Percentiles rank a stretch among this genome's conserved stretches.
phyloP scores from a whole-genome alignment of 768 basidiomycete species.

The Suillus bovinus region DNA sequence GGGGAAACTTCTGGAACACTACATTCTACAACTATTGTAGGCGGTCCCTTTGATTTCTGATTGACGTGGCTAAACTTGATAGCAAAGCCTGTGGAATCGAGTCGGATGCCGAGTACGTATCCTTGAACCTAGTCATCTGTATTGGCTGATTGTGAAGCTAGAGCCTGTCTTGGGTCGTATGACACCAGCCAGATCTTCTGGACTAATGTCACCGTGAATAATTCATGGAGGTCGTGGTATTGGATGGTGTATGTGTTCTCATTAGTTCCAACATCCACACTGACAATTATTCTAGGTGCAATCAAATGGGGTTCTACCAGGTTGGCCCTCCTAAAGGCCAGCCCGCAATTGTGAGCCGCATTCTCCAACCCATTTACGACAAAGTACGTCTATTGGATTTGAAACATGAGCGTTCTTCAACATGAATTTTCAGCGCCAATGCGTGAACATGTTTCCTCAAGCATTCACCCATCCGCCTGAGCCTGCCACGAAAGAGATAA shows the following conservation, averaged over 20 bases:
- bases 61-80: conserved; percentile 1
- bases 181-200: conserved; percentile 41
- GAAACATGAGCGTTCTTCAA: background rate
- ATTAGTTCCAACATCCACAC: background rate
- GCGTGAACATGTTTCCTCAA: conserved; percentile 63
- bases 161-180: conserved; percentile 44
- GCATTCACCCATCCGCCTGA: conserved; percentile 51
- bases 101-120: conserved; percentile 49
- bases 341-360: conserved; percentile 37
- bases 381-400: conserved; percentile 22
- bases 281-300: conserved; percentile 46
- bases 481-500: conserved; percentile 44
- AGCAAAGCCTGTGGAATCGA: conserved; percentile 51
- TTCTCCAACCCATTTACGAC: conserved; percentile 30
- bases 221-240: conserved; percentile 60
- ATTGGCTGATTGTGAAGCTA: conserved; percentile 37
- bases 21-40: conserved; percentile 49
- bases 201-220: conserved; percentile 57
- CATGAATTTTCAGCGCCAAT: conserved; percentile 56
- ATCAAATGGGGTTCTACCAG: conserved; percentile 59
- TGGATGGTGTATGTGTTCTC: conserved; percentile 59
- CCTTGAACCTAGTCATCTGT: background rate
- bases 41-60: conserved; percentile 9
- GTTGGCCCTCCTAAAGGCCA: conserved; percentile 38
- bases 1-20: conserved; percentile 58